Conservation (phyloP, 306 rosid species). For the Begonia fuchsioides region DNA sequence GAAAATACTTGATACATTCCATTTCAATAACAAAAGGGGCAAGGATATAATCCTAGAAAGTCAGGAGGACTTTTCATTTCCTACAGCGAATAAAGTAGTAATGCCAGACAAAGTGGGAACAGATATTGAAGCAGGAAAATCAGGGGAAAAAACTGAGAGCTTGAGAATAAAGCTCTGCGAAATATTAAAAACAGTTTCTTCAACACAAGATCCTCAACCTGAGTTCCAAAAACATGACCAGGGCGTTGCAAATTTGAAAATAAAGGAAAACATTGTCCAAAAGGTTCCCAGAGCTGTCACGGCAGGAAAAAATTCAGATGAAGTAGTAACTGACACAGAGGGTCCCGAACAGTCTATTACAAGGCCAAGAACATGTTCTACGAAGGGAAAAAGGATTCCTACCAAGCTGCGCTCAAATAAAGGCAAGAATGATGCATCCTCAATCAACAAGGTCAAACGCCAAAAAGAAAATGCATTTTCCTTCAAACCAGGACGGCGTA, state of each 20-base stretch:
- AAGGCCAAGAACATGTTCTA: conserved; percentile 62
- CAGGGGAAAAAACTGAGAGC: conserved; percentile 48
- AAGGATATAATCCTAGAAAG: conserved; percentile 23
- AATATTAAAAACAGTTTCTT: conserved; percentile 56
- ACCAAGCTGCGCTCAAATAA: conserved; percentile 21
- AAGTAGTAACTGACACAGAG: conserved; percentile 87
- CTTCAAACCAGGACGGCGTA: conserved; percentile 27
- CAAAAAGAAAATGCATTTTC: conserved; percentile 26
- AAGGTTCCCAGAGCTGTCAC: conserved; percentile 22
- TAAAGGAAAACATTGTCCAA: conserved; percentile 25
- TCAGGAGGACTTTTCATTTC: conserved; percentile 40
- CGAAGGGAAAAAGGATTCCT: conserved; percentile 33
- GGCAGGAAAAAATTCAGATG: conserved; percentile 53
- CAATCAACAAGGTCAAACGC: conserved; percentile 22
- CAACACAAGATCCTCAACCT: conserved; percentile 29
- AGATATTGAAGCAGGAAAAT: conserved; percentile 23
- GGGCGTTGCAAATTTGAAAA: conserved; percentile 19
- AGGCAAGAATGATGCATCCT: conserved; percentile 20
- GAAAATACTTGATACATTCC: conserved; percentile 25
- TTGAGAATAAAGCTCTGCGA: conserved; percentile 76
- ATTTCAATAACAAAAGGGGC: conserved; percentile 30
- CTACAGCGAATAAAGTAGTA: conserved; percentile 16
- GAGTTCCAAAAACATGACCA: conserved; percentile 25
- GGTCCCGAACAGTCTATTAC: conserved; percentile 23
- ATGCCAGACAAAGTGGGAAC: conserved; percentile 23